A percentile compares a stretch with the other conserved stretches of the same genome.
Conservation (phyloP, 371 early-diverging fungal species). For the Coemansia sp. region DNA sequence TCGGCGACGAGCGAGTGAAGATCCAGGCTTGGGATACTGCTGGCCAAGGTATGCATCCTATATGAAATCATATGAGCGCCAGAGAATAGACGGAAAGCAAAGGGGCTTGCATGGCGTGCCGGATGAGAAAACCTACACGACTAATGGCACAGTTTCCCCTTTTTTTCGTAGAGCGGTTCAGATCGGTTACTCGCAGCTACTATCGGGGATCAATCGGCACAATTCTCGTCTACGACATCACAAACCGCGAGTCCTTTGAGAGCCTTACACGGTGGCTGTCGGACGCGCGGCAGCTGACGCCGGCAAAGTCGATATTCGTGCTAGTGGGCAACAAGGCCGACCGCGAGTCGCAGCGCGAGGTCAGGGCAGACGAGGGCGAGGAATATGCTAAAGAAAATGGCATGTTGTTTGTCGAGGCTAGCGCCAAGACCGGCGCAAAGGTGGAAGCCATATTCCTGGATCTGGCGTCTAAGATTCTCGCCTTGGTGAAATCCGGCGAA, state of each 20-base stretch:
- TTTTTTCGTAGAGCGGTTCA: constrained; percentile 60
- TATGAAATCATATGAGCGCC: constrained; percentile 1
- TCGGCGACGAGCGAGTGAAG: constrained; percentile 53
- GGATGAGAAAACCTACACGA: too few relatives aligned
- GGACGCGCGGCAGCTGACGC: constrained; percentile 54
- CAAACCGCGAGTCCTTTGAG: constrained; percentile 49
- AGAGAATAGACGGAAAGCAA: not conserved
- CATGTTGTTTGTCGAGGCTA: constrained; percentile 50
- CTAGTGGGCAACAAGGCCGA: constrained; percentile 62
- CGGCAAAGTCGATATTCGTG: constrained; percentile 53
- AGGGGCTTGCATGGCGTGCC: too few relatives aligned
- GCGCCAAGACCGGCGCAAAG: constrained; percentile 51
- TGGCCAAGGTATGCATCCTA: constrained; percentile 47
- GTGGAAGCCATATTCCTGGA: constrained; percentile 42
- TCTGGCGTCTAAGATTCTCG: constrained; percentile 27
- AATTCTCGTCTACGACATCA: constrained; percentile 52
- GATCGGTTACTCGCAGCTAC: constrained; percentile 62
- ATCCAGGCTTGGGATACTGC: constrained; percentile 76
- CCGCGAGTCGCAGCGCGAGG: constrained; percentile 36
- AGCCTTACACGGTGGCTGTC: constrained; percentile 50
- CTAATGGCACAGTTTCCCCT: too few relatives aligned
- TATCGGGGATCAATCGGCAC: constrained; percentile 54
- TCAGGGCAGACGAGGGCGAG: constrained; percentile 52
- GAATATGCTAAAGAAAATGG: constrained; percentile 51
- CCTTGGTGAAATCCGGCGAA: constrained; percentile 23